Evolutionary conservation across 164 flowering plant species (phyloP).

Genomic region (Vitis cinerea): DNA sequence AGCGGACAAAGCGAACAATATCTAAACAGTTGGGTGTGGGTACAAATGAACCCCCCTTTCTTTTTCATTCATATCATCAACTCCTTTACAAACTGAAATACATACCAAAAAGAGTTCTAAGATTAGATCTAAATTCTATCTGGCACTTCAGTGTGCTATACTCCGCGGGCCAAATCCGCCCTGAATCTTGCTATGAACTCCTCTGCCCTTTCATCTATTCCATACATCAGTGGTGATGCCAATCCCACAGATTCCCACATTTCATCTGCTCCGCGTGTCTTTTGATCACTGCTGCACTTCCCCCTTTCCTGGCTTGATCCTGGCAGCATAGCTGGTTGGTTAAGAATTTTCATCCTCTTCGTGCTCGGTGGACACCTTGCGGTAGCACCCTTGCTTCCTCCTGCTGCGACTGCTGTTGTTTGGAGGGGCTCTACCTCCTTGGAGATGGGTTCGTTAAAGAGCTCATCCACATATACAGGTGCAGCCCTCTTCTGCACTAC

Average conservation of each 20-base stretch:
- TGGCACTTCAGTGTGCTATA: slow-evolving; percentile 4
- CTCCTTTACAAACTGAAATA: too few relatives aligned
- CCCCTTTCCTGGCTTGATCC: not conserved
- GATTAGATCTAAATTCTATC: too few relatives aligned
- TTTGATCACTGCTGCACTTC: not conserved
- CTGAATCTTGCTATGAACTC: slow-evolving; percentile 59
- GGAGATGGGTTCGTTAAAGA: slow-evolving; percentile 29
- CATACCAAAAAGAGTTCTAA: too few relatives aligned
- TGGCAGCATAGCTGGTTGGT: not conserved
- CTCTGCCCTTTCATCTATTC: slow-evolving; percentile 72
- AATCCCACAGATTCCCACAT: slow-evolving; percentile 33
- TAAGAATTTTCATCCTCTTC: not conserved
- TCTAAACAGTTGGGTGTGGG: too few relatives aligned
- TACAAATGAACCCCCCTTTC: too few relatives aligned
- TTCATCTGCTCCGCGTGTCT: slow-evolving; percentile 18
- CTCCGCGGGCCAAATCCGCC: slow-evolving; percentile 48
- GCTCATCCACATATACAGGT: slow-evolving; percentile 48
- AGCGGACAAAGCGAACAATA: too few relatives aligned
- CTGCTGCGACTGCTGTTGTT: not conserved
- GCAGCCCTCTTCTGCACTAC: slow-evolving; percentile 18
- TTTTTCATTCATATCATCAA: too few relatives aligned
- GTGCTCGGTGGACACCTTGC: not conserved
- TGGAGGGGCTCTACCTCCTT: not conserved
- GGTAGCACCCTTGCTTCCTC: not conserved
- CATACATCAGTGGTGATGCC: slow-evolving; percentile 37